Evolutionary conservation across 768 basidiomycete genomes (phyloP).

Genomic region (Austroboletus eburneus): DNA sequence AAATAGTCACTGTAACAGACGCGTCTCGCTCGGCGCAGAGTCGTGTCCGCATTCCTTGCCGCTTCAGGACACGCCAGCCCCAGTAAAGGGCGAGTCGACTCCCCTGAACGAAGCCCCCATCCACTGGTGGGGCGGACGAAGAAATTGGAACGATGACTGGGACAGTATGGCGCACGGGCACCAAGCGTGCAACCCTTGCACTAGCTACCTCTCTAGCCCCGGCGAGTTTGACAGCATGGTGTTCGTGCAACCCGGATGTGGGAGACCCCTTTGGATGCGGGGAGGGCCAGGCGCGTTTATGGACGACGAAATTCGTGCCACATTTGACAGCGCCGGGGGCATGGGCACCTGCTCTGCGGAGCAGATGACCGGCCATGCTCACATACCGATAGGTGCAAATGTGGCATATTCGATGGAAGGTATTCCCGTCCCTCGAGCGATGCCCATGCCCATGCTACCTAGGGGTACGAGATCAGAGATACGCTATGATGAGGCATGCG

Average conservation of each 20-base stretch:
- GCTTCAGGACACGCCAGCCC: background rate
- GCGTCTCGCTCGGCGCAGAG: slow-evolving; percentile 10
- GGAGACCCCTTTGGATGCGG: slow-evolving; percentile 5
- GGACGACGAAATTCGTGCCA: slow-evolving; percentile 21
- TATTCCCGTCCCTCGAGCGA: background rate
- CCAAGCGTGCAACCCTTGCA: background rate
- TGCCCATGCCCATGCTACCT: slow-evolving; percentile 7
- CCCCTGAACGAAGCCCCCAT: slow-evolving; percentile 18
- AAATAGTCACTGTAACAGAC: background rate
- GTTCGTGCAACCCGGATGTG: background rate
- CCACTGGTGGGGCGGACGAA: slow-evolving; percentile 18
- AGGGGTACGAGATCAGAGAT: background rate
- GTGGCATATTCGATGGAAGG: slow-evolving; percentile 1
- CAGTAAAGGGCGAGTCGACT: slow-evolving; percentile 4
- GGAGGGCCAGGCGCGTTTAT: slow-evolving; percentile 6
- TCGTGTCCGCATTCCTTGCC: background rate
- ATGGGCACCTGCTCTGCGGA: background rate
- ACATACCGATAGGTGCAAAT: background rate
- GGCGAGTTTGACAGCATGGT: background rate
- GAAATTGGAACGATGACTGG: slow-evolving; percentile 20
- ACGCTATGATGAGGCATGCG: background rate
- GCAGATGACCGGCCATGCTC: background rate
- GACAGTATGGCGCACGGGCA: slow-evolving; percentile 1
- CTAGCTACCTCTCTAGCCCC: background rate
- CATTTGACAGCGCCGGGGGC: slow-evolving; percentile 4